Evolutionary conservation across 768 basidiomycete species (phyloP), one percentile per base, ranked within the genome.

Genomic region (Gymnopilus dilepis): DNA sequence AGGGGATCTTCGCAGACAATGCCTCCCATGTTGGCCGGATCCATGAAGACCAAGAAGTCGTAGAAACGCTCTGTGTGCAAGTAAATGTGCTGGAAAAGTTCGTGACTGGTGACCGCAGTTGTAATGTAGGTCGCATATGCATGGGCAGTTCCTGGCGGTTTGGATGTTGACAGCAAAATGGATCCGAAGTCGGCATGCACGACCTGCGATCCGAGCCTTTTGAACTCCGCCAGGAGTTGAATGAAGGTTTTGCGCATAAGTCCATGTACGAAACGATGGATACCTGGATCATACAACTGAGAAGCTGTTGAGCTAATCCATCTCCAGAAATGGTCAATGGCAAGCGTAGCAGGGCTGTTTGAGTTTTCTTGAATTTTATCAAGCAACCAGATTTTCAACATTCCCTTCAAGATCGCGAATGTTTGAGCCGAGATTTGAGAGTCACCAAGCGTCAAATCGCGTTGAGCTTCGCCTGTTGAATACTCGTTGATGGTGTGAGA

Each of bases 241-340:
- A 97, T 92, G 77, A 98, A 98, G 0, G 93, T 95, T 79, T 99
- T 99, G 61, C 93, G 88, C 97, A 99, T 99, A 48, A 99, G 84
- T 13, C 95, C 92, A 67, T 96, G 91, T 8, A 99, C 79, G 74
- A 99, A 99, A 0, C 91, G 88, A 70, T 98, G 95, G 6, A 99
- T 82, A 60, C 93, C 90, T 1, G 95, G 89, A 70, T 99, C 97
- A 72, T 94, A 96, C 80, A 99, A 86, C 60, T 89, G 84, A 17
- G 95, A 92, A 5, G 88, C 82, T 43, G 84, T 87, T 2, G 94
- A 94, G 72, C 89, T 91, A 65, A 97, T 84, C 97, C 97, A 99
- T 42, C 97, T 83, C 95, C 96, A 98, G 78, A 99, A 98, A 75
- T 99, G 95, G 69, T 96, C 92, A 55, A 97, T 84, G 2, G 88